Conservation (phyloP, 192 early-diverging fungal genomes). For the Coemansia sp. region DNA sequence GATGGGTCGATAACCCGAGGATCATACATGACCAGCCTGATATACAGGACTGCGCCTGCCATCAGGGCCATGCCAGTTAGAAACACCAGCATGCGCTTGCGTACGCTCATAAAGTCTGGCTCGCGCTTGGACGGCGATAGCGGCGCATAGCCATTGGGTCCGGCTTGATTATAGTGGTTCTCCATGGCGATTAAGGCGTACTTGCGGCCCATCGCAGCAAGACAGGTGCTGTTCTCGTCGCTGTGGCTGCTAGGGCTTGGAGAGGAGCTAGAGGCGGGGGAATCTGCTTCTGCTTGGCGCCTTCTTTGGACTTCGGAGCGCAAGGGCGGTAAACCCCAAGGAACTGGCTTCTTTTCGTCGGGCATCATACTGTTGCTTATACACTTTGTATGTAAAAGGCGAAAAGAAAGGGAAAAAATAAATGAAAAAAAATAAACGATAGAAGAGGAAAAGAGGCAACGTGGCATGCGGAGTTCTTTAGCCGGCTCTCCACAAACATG, state of each 20-base stretch:
- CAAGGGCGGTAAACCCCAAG: conserved; percentile 52
- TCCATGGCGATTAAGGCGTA: background rate
- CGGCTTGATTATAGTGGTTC: conserved; percentile 8
- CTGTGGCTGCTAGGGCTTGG: too few species aligned
- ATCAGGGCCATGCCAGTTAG: conserved; percentile 11
- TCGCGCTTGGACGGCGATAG: conserved; percentile 1
- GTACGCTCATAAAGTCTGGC: conserved; percentile 10
- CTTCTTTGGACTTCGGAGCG: conserved; percentile 26
- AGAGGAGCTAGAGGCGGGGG: too few species aligned
- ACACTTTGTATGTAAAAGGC: background rate
- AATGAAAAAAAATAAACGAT: too few species aligned
- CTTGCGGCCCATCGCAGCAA: background rate
- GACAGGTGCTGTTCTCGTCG: background rate
- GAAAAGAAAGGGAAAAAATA: background rate
- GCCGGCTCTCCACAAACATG: background rate
- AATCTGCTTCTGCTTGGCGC: background rate
- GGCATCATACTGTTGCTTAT: conserved; percentile 46
- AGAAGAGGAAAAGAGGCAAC: too few species aligned
- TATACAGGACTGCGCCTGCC: conserved; percentile 11
- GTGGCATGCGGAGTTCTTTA: too few species aligned
- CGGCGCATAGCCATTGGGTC: conserved; percentile 20
- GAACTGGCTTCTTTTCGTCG: conserved; percentile 53
- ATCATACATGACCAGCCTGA: conserved; percentile 15
- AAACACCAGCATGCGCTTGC: conserved; percentile 24
- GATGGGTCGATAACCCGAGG: conserved; percentile 19